Conservation (phyloP, 176 grass and related monocot species). For the Puya raimondii region DNA sequence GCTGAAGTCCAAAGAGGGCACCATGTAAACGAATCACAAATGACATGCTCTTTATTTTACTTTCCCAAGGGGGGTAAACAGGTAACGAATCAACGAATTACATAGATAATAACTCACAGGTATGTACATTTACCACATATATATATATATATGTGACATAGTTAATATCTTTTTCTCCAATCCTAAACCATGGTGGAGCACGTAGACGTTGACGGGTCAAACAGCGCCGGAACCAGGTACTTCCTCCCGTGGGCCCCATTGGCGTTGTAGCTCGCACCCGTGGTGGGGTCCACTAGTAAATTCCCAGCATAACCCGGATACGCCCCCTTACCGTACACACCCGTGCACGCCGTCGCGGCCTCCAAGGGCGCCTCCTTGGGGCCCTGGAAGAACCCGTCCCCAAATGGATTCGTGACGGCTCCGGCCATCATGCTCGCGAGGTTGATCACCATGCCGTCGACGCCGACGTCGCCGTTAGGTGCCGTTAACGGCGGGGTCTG, state of each 20-base stretch:
- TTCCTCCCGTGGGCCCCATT: slow-evolving; percentile 48
- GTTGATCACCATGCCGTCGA: slow-evolving; percentile 56
- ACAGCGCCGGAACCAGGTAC: slow-evolving; percentile 45
- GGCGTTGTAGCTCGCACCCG: slow-evolving; percentile 60
- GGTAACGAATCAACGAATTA: too few relatives aligned
- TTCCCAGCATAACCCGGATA: slow-evolving; percentile 50
- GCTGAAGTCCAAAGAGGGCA: too few relatives aligned
- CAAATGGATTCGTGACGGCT: slow-evolving; percentile 57
- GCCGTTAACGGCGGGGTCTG: slow-evolving; percentile 38
- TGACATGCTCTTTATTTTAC: too few relatives aligned
- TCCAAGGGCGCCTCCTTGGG: slow-evolving; percentile 49
- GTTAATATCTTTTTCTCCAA: too few relatives aligned
- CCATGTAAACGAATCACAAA: too few relatives aligned
- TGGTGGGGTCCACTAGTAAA: slow-evolving; percentile 33
- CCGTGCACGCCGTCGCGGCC: slow-evolving; percentile 55
- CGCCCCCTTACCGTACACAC: slow-evolving; percentile 55
- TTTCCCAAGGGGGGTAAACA: too few relatives aligned
- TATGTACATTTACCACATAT: too few relatives aligned
- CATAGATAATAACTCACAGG: too few relatives aligned
- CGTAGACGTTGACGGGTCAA: slow-evolving; percentile 39
- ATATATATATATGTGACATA: too few relatives aligned
- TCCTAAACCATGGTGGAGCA: too few relatives aligned
- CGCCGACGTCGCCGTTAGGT: slow-evolving; percentile 48
- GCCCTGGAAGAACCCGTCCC: slow-evolving; percentile 66
- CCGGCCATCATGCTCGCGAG: slow-evolving; percentile 57